Base-by-base conservation (phyloP, 495 filamentous ascomycete genomes). In the Penicillium silybi region DNA sequence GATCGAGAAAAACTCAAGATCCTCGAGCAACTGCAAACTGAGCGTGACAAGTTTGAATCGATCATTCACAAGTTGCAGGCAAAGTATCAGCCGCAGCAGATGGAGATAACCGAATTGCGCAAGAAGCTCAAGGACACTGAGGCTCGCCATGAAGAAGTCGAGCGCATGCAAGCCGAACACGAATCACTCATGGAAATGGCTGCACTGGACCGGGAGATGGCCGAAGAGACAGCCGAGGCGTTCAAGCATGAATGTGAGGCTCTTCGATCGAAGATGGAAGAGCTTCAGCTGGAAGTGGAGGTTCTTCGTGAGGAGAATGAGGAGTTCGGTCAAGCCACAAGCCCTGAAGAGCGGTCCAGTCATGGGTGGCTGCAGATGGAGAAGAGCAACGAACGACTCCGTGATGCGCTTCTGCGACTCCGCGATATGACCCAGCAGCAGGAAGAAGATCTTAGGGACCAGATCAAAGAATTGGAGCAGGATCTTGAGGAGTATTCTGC, bases 291-390 rank as follows among this genome's bases (percentile, higher is more conserved):
- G 35, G 95, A 98, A 64, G 80, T 89, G 4, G 91, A 97, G 46
- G 81, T 97, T 25, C 65, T 97, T 25, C 82, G 83, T 15, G 90
- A 95, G 59, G 92, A 97, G 60, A 95, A 96, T 60, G 78, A 80
- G 9, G 89, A 95, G 62, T 76, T 90, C 22, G 82, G 83, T 37
- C 80, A 87, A 50, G 89, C 89, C 48, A 95, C 95, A 78, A 90
- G 82, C 35, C 85, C 89, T 0, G 95, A 97, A 61, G 91, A 97
- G 58, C 83, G 85, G 59, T 83, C 85, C 1, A 91, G 85, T 53
- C 83, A 90, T 45, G 89, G 90, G 11, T 96, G 89, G 88, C 63
- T 95, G 41, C 90, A 93, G 61, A 88, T 96, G 85, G 89, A 96
- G 68, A 82, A 83, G 40, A 85, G 86, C 58, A 96, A 96, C 56